Evolutionary conservation across 1,284 basidiomycete genomes (phyloP), one percentile per base, ranked within the genome.

Genomic region (Cryptococcus neoformans): DNA sequence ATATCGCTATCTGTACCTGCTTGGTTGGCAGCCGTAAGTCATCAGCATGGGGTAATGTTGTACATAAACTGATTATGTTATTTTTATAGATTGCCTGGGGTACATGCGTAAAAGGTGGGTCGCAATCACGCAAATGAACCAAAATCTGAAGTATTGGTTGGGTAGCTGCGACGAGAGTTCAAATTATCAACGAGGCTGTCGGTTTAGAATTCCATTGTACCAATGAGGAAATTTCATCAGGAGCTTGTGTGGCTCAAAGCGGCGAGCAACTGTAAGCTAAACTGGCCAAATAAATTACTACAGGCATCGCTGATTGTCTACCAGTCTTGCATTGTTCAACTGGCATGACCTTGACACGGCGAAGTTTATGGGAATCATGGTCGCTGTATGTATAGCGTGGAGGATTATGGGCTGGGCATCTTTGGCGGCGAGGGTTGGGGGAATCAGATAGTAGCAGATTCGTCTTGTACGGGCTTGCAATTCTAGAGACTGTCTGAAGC

Each of bases 111-210:
- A 75, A 75, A 62, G 28, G 28, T 55, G 65, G 11, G 14, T 12
- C 8, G 9, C 37, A 34, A 7, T 36, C 10, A 17, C 11, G 34
- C 10, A 10, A n/a, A 17, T 28, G 35, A 52, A 6, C 37, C 9
- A 41, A 44, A 11, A 10, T 16, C 10, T 42, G 28, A 34, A 35
- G 44, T n/a, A 41, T 51, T 47, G 44, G 11, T 16, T 34, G 14
- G 47, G 41, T 62, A 28, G 65, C 59, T 28, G 73, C 75, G 11
- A 71, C 73, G 5, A 59, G 68, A 12, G 57, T 80, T 10, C 71
- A 77, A 44, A 69, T 79, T 49, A 80, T 81, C 72, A 81, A 81
- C 65, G 79, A 80, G 57, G 66, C 72, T 17, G 45, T 62, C 6
- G 78, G 78, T 4, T 61, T 76, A 8, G 49, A 51, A 11, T 79